phyloP scores from a whole-genome alignment of 345 rosid genomes.

The Bruguiera sexangula region DNA sequence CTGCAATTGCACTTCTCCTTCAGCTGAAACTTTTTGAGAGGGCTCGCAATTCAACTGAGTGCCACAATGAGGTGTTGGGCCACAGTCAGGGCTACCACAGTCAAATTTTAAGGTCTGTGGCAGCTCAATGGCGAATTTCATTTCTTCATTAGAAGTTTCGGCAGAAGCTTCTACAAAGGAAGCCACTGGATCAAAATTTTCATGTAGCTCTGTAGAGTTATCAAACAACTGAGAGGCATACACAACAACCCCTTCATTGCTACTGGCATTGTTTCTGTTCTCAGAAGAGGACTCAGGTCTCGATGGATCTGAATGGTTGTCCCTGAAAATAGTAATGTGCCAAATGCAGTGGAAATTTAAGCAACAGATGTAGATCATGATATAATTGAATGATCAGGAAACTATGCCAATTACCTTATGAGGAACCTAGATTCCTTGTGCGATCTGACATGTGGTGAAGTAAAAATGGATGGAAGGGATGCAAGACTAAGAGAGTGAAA shows the following conservation, averaged over 20 bases:
- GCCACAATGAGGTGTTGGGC: conserved; percentile 24
- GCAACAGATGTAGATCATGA: not conserved
- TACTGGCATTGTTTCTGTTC: conserved; percentile 27
- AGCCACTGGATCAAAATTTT: conserved; percentile 44
- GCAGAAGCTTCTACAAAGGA: conserved; percentile 44
- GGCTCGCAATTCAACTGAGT: conserved; percentile 32
- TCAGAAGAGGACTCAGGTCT: conserved; percentile 37
- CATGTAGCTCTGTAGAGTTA: conserved; percentile 34
- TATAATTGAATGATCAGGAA: conserved; percentile 5
- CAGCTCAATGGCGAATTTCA: conserved; percentile 42
- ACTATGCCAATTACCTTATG: conserved; percentile 47
- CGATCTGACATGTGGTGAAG: conserved; percentile 79
- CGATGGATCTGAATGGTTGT: conserved; percentile 42
- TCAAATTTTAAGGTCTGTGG: conserved; percentile 49
- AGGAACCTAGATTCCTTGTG: conserved; percentile 78
- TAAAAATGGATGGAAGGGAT: conserved; percentile 77
- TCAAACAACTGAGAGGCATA: conserved; percentile 31
- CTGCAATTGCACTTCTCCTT: conserved; percentile 25
- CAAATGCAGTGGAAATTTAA: not conserved
- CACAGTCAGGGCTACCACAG: conserved; percentile 53
- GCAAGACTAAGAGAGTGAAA: conserved; percentile 68
- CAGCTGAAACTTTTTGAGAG: conserved; percentile 31
- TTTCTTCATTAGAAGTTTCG: conserved; percentile 40
- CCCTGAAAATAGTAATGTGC: conserved; percentile 35
- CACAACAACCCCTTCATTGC: conserved; percentile 26